Base-by-base conservation (phyloP, 2,329 filamentous ascomycete species). In the Metarhizium rileyi region DNA sequence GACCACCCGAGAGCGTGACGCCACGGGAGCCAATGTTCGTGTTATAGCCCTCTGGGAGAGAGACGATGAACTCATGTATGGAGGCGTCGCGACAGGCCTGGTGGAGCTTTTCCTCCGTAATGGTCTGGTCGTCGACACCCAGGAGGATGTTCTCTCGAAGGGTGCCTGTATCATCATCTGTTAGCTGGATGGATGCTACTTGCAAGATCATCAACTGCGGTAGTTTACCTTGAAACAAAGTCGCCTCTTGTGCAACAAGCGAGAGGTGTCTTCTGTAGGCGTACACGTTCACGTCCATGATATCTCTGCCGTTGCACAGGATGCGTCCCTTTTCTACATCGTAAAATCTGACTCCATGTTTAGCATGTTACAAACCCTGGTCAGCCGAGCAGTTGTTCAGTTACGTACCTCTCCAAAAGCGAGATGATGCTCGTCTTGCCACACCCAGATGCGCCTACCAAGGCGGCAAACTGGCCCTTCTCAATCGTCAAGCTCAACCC, bases 241-340 rank as follows among this genome's bases (percentile, higher is more conserved):
- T 83, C 8, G 86, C 76, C 61, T 90, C 86, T 63, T 90, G 86
- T 3, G 84, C 80, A 0, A 90, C 86, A 0, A 90, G 74, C 1
- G 84, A 83, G 12, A 90, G 71, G 33, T 78, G 67, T 50, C 74
- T 72, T 38, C 86, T 78, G 61, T 88, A 88, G 18, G 74, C 67
- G 52, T 73, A 73, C 0, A 84, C 72, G 49, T 83, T 77, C 47
- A 88, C 62, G 1, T 71, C 61, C 1, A 69, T 63, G 41, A 90
- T 79, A 56, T 84, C 74, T 46, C 71, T 69, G 5, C 74, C 79
- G 60, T 87, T 82, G 61, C 81, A 77, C 0, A 82, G 69, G 48
- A 93, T 82, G 5, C 70, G 68, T 5, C 88, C 88, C 10, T 73
- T 69, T 16, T 77, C 70, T 0, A 81, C 67, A 38, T 87, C 79